Evolutionary conservation across 2,329 filamentous ascomycete species (phyloP).

Genomic region (Stagonosporopsis cucurbitacearum): DNA sequence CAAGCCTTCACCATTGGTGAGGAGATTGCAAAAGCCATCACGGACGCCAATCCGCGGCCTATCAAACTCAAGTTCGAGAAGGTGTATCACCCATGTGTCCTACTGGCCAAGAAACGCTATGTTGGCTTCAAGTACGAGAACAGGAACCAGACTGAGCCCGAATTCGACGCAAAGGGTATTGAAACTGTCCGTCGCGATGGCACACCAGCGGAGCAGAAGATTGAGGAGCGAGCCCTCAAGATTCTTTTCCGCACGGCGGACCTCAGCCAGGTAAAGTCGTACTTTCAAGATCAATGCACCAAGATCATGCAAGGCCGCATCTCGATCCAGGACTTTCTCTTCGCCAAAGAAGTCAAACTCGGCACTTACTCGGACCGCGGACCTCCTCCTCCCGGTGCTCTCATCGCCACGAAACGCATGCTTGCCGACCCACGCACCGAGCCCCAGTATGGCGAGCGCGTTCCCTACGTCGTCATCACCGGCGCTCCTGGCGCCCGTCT

Average conservation of each 20-base stretch:
- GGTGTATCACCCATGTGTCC: constrained; percentile 92
- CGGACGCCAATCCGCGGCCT: constrained; percentile 86
- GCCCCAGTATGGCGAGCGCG: constrained; percentile 92
- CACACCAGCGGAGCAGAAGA: constrained; percentile 93
- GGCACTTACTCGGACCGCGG: constrained; percentile 86
- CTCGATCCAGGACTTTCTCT: constrained; percentile 94
- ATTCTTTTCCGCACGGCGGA: constrained; percentile 90
- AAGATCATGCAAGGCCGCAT: constrained; percentile 92
- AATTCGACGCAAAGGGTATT: constrained; percentile 98
- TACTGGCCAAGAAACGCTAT: constrained; percentile 96
- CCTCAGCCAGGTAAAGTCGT: constrained; percentile 83
- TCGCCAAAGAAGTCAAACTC: constrained; percentile 88
- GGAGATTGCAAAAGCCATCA: constrained; percentile 88
- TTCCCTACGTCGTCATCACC: constrained; percentile 91
- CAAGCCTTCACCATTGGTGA: constrained; percentile 92
- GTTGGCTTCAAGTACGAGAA: constrained; percentile 97
- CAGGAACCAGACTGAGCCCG: constrained; percentile 74
- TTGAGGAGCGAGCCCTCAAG: constrained; percentile 89
- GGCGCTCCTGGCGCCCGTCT: constrained; percentile 86
- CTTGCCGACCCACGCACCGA: constrained; percentile 83
- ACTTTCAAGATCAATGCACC: constrained; percentile 86
- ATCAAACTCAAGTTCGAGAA: constrained; percentile 99
- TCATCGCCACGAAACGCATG: constrained; percentile 88
- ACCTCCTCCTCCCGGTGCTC: constrained; percentile 80
- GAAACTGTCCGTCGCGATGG: constrained; percentile 96